Evolutionary conservation across 306 rosid genomes (phyloP), one percentile per base, ranked within the genome.

Genomic region (Casuarina equisetifolia): DNA sequence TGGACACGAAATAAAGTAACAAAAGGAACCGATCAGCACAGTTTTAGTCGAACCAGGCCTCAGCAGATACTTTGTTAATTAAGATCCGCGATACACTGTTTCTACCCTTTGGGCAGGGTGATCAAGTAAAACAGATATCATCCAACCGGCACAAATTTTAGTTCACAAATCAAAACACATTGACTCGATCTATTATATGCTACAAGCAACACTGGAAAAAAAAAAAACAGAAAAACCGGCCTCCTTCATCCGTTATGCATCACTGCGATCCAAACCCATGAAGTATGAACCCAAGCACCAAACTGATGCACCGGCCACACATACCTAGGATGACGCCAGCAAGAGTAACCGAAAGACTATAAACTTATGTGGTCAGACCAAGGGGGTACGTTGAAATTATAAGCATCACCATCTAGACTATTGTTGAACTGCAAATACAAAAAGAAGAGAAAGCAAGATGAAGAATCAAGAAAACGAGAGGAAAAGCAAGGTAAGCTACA

Each of bases 301-400:
- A 50, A 49, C 40, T 20, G 48, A 36, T 49, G 16, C 45, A 11
- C 61, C 3, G 64, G 58, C 3, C 10, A 40, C 16, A 6, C 20
- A 52, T 66, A 58, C 52, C 66, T 15, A 20, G 36, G 63, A 52
- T 36, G 70, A 63, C 45, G 79, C 74, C 74, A 52, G 13, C 72
- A 44, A 58, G 76, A 45, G 49, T 32, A 16, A 40, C 53, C 3
- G 20, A 6, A 9, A 61, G 43, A 35, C 52, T 35, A 55, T 44
- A 58, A 32, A 38, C 48, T 69, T 10, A 4, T 38, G 20, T 16
- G 5, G 71, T n/a, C 46, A 32, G 44, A 62, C 13, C 36, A 48
- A 2, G 25, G 48, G 50, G 19, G 39, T 12, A 19, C 63, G n/a
- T 17, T 62, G 44, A 62, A 62, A 62, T 62, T 3, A 43, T 44